Evolutionary conservation across 495 filamentous ascomycete genomes (phyloP).

Genomic region (Penicillium malachiteum): DNA sequence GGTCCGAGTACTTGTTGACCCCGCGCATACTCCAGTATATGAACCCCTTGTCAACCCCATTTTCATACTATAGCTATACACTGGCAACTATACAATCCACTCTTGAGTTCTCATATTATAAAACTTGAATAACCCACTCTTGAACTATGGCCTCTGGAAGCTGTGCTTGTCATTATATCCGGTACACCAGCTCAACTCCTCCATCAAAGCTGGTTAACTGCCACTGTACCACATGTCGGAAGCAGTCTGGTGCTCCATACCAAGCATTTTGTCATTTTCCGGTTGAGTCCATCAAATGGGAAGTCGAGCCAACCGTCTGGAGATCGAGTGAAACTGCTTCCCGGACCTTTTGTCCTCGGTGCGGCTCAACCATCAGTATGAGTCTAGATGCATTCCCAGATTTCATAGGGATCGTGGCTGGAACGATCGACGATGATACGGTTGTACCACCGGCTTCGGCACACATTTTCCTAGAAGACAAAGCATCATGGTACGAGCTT

Average conservation of each 20-base stretch:
- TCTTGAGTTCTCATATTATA: too few relatives aligned
- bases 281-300: conserved; percentile 20
- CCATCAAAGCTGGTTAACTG: conserved; percentile 26
- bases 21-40: not conserved
- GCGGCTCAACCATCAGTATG: conserved; percentile 33
- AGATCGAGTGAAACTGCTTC: conserved; percentile 20
- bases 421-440: conserved; percentile 25
- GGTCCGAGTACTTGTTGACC: not conserved
- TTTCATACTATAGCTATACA: not conserved
- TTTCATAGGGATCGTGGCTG: conserved; percentile 21
- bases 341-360: conserved; percentile 29
- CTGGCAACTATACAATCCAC: too few relatives aligned
- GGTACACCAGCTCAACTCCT: conserved; percentile 16
- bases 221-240: conserved; percentile 31
- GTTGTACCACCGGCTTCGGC: conserved; percentile 10
- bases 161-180: conserved; percentile 29
- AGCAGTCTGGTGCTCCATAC: conserved; percentile 32
- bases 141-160: conserved; percentile 21
- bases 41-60: not conserved
- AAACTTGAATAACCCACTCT: not conserved
- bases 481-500: conserved; percentile 29
- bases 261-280: conserved; percentile 25
- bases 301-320: conserved; percentile 16
- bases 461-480: conserved; percentile 32
- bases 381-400: conserved; percentile 12